Base-by-base conservation (phyloP, 352 stramenopile genomes). In the Globisporangium cederbergense region DNA sequence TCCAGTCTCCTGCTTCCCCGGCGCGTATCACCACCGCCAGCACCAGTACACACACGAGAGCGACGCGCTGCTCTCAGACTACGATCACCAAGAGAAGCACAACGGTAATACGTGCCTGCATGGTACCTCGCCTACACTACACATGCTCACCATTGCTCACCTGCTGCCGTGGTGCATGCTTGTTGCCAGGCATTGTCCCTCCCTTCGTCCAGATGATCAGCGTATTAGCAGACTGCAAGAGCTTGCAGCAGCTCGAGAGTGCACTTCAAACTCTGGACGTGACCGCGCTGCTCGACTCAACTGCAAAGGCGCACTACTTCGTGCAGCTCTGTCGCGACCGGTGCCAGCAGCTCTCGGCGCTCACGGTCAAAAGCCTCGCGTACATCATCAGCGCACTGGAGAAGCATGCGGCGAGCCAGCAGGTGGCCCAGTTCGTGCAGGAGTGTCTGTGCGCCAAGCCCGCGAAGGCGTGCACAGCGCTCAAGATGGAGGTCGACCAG, bases 401-500 rank as follows among this genome's bases (percentile, higher is more conserved):
- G 38, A 43, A 8, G 14, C 47, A 66, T 30, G 45, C 36, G 4
- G 34, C 56, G 20, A 47, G 58, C 32, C 49, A 63, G 38, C 22
- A 57, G 14, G 54, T 73, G 1, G 63, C 58, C 1, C 40, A 18
- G 13, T 67, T 60, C 28, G 22, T 74, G 1, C 52, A 62, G 46
- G 30, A 65, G 18, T 71, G 67, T 50, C 60, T 74, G 40, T 64
- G 43, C 42, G 38, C 64, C 25, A 54, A 59, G 30, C 40, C 38
- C 0, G 45, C 20, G 8, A 34, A 56, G 16, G 58, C 58, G 2
- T 74, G 63, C 51, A 58, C 62, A 20, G 46, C 34, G 20, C 60
- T 74, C 40, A 74, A 74, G 56, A 45, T 57, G 20, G 55, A 49
- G 47, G 43, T 74, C 9, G 67, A 71, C 6, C 34, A 42, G 13